phyloP scores from a whole-genome alignment of 1,284 basidiomycete genomes.

The Boletus putidus region DNA sequence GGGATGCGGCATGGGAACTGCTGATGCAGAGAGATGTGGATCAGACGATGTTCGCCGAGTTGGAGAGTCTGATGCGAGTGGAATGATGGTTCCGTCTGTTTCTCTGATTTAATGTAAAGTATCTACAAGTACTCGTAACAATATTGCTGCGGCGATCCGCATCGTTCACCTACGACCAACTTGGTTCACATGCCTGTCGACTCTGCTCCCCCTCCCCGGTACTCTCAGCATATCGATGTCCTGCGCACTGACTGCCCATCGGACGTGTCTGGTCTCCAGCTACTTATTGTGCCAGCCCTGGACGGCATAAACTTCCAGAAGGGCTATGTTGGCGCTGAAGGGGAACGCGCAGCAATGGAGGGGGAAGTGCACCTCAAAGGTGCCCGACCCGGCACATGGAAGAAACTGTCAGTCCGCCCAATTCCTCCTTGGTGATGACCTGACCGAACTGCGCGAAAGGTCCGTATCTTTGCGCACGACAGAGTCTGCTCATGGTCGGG shows the following conservation, averaged over 20 bases:
- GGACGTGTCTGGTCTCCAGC: slow-evolving; percentile 44
- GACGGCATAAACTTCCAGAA: slow-evolving; percentile 74
- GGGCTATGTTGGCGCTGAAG: slow-evolving; percentile 75
- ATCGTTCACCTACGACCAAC: slow-evolving; percentile 26
- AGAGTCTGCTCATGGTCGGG: slow-evolving; percentile 57
- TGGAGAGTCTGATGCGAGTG: slow-evolving; percentile 72
- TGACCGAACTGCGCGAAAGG: slow-evolving; percentile 41
- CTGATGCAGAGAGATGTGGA: slow-evolving; percentile 69
- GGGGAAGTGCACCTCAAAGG: slow-evolving; percentile 81
- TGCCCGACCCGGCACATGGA: slow-evolving; percentile 55
- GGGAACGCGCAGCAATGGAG: slow-evolving; percentile 75
- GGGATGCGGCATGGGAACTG: slow-evolving; percentile 67
- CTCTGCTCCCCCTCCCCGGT: slow-evolving; percentile 44
- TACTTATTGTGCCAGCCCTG: slow-evolving; percentile 65
- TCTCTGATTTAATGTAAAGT: slow-evolving; percentile 17
- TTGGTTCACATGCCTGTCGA: slow-evolving; percentile 28
- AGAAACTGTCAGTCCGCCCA: slow-evolving; percentile 53
- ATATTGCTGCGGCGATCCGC: slow-evolving; percentile 14
- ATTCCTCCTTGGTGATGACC: slow-evolving; percentile 9
- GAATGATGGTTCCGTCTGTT: slow-evolving; percentile 40
- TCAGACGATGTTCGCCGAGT: slow-evolving; percentile 66
- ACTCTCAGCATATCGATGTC: slow-evolving; percentile 38
- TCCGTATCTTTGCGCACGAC: slow-evolving; percentile 65
- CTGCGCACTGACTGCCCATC: slow-evolving; percentile 8
- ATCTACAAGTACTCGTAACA: background rate